A percentile compares a stretch with the other conserved stretches of the same genome.
Evolutionary conservation across 495 filamentous ascomycete genomes (phyloP).

Genomic region (Lasiosphaeria ovina): DNA sequence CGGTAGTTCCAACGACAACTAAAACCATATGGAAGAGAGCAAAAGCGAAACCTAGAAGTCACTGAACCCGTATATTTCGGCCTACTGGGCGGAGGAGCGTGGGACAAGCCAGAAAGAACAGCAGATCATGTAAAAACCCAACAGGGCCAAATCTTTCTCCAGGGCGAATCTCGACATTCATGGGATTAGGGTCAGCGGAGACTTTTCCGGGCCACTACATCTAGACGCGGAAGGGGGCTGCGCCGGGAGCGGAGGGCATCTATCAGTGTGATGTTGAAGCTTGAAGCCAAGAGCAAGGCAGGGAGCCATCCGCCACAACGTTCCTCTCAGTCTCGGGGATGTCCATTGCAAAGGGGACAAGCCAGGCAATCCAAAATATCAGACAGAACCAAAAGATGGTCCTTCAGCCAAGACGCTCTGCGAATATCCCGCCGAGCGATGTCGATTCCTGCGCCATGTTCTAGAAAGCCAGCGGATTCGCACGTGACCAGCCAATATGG

Average conservation of each 20-base stretch:
- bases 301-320: conserved; percentile 69
- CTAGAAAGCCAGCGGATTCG: conserved; percentile 54
- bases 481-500: conserved; percentile 36
- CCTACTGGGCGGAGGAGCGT: conserved; percentile 59
- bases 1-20: conserved; percentile 63
- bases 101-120: conserved; percentile 45
- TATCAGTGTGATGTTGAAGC: conserved; percentile 53
- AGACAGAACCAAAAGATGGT: conserved; percentile 74
- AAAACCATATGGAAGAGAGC: conserved; percentile 59
- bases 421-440: conserved; percentile 62
- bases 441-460: conserved; percentile 43
- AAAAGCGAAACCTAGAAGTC: conserved; percentile 65
- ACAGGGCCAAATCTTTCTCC: conserved; percentile 57
- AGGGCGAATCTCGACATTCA: conserved; percentile 63
- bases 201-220: no score
- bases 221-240: neutral
- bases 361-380: conserved; percentile 54
- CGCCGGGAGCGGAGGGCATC: conserved; percentile 40
- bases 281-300: conserved; percentile 55
- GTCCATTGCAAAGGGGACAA: conserved; percentile 51
- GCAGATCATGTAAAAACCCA: conserved; percentile 45
- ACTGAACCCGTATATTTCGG: conserved; percentile 60
- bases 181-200: conserved; percentile 66
- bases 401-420: conserved; percentile 65
- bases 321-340: conserved; percentile 69